phyloP scores from a whole-genome alignment of 768 basidiomycete genomes.

The Gautieria morchelliformis region DNA sequence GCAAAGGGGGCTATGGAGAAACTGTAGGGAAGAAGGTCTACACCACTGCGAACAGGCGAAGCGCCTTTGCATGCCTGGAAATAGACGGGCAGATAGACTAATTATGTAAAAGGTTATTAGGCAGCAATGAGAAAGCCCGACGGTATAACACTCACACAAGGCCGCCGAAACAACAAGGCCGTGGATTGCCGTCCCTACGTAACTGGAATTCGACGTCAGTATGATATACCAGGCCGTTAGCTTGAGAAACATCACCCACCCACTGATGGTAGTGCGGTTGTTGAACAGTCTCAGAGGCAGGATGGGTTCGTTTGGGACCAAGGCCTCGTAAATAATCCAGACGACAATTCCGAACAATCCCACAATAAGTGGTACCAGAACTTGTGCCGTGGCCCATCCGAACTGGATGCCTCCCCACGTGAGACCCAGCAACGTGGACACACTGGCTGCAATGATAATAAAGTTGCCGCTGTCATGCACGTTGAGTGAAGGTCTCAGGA shows the following conservation, averaged over 20 bases:
- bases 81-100: conserved; percentile 19
- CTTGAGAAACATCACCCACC: not conserved
- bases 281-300: not conserved
- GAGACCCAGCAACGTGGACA: conserved; percentile 13
- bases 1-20: conserved; percentile 20
- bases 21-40: conserved; percentile 15
- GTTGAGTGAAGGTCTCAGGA: too few relatives aligned
- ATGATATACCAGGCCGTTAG: not conserved
- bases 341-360: conserved; percentile 19
- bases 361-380: conserved; percentile 27
- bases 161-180: too few relatives aligned
- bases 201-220: too few relatives aligned
- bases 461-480: conserved; percentile 1
- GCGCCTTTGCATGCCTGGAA: conserved; percentile 19
- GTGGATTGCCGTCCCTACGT: too few relatives aligned
- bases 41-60: conserved; percentile 15
- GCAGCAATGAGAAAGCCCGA: too few relatives aligned
- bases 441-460: conserved; percentile 7
- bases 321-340: conserved; percentile 17
- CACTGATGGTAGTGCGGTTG: not conserved
- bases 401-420: conserved; percentile 28
- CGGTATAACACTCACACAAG: too few relatives aligned
- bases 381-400: conserved; percentile 23
- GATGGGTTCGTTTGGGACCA: conserved; percentile 6
- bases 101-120: too few relatives aligned